Evolutionary conservation across 371 early-diverging fungal genomes (phyloP).

Genomic region (Fennellomyces sp.): DNA sequence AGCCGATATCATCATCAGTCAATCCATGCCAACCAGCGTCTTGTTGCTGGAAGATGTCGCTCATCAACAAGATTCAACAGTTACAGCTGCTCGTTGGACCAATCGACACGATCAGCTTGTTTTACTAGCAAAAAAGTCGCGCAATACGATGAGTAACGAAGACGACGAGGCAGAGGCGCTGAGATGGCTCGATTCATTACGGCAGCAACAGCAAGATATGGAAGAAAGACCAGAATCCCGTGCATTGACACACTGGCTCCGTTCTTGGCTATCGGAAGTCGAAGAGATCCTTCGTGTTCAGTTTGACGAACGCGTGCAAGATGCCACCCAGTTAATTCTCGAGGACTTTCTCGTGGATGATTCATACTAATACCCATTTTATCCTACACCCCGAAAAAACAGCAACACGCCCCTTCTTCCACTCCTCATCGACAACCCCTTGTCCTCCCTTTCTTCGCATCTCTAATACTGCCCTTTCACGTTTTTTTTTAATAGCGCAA

Average conservation of each 20-base stretch:
- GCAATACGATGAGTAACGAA: neutral
- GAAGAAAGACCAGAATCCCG: constrained; percentile 10
- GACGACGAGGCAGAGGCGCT: neutral
- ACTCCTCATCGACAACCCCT: neutral
- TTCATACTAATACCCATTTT: neutral
- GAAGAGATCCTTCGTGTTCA: constrained; percentile 16
- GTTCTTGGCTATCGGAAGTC: constrained; percentile 20
- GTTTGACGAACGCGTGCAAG: constrained; percentile 30
- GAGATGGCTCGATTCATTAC: constrained; percentile 5
- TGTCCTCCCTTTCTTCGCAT: too few species aligned
- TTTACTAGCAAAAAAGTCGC: neutral
- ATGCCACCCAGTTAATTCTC: constrained; percentile 26
- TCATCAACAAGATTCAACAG: neutral
- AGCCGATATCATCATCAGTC: constrained; percentile 23
- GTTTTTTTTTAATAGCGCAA: neutral
- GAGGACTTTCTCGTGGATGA: constrained; percentile 29
- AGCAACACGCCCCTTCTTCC: neutral
- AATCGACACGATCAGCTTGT: neutral
- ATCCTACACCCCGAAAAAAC: neutral
- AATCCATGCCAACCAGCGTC: constrained; percentile 11
- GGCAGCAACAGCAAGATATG: neutral
- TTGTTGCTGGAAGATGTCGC: neutral
- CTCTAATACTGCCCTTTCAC: neutral
- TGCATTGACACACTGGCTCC: constrained; percentile 20
- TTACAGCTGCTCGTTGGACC: neutral